These are phyloP conservation scores for Shiraia bambusicola DNA, from an alignment of 2,329 filamentous ascomycete species.

Conservation along the genomic window DNA sequence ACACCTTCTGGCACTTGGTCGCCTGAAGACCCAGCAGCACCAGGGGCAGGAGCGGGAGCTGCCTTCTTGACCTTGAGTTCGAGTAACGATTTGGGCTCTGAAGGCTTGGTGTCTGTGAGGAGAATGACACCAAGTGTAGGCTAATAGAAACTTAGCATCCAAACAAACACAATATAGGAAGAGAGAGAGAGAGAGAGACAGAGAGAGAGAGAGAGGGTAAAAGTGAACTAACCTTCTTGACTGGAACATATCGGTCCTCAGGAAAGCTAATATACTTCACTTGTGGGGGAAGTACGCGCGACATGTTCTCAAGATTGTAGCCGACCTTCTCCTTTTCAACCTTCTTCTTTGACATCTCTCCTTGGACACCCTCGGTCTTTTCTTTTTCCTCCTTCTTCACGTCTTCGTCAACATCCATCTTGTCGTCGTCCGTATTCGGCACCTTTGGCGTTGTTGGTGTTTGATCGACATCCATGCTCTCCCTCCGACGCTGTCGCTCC, in stretches of 20 bases:
- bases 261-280: constrained; percentile 95
- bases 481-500: constrained; percentile 81
- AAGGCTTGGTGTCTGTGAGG: constrained; percentile 79
- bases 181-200: too few species aligned
- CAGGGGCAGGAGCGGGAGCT: constrained; percentile 49
- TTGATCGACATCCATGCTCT: constrained; percentile 94
- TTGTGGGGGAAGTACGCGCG: constrained; percentile 85
- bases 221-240: constrained; percentile 72
- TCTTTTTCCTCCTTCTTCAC: constrained; percentile 47
- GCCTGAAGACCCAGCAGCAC: constrained; percentile 42
- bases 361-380: constrained; percentile 55
- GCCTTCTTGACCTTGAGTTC: constrained; percentile 91
- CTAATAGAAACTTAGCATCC: constrained; percentile 50
- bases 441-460: constrained; percentile 73
- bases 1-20: constrained; percentile 48
- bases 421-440: constrained; percentile 62
- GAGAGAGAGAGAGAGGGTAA: too few species aligned
- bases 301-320: constrained; percentile 97
- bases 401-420: constrained; percentile 73
- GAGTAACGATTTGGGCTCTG: constrained; percentile 75
- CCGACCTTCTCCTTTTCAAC: constrained; percentile 93
- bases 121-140: constrained; percentile 92
- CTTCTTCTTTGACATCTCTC: constrained; percentile 77
- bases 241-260: constrained; percentile 85
- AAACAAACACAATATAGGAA: background rate